A percentile compares a stretch with the other conserved stretches of the same genome.
Conservation (phyloP, 768 basidiomycete species). For the Boletus vermiculosoides region DNA sequence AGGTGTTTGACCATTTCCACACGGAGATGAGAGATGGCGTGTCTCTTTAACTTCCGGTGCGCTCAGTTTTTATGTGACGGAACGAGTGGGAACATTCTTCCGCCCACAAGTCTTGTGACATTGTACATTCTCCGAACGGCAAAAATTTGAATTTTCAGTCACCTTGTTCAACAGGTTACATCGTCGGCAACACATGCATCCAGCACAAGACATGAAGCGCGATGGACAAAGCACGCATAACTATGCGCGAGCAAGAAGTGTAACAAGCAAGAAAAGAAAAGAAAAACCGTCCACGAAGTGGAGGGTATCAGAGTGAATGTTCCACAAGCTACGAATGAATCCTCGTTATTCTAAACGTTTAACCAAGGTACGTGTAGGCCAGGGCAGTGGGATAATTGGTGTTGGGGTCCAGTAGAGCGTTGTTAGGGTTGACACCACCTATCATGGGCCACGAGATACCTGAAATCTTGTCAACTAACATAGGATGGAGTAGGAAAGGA, state of each 20-base stretch:
- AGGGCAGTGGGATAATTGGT: conserved; percentile 43
- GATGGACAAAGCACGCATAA: conserved; percentile 5
- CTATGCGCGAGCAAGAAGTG: not conserved
- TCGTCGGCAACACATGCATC: conserved; percentile 18
- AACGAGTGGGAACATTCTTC: conserved; percentile 5
- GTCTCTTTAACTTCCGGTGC: not conserved
- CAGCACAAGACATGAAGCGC: conserved; percentile 21
- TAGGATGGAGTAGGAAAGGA: not conserved
- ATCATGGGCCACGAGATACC: too few species aligned
- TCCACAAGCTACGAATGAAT: conserved; percentile 1
- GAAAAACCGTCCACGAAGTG: conserved; percentile 12
- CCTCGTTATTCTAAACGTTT: not conserved
- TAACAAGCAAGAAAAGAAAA: not conserved
- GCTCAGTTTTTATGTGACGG: conserved; percentile 10
- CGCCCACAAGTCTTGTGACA: not conserved
- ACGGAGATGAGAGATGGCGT: not conserved
- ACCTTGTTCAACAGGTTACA: conserved; percentile 28
- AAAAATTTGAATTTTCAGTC: not conserved
- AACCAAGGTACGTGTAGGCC: conserved; percentile 47
- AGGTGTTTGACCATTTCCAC: conserved; percentile 44
- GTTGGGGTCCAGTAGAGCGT: conserved; percentile 26
- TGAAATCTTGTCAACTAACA: conserved; percentile 25
- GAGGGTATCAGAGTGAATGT: conserved; percentile 20
- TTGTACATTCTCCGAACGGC: not conserved
- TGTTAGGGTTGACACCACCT: too few species aligned